Base-by-base conservation (phyloP, 306 rosid species). In the barrel medic (Medicago truncatula) region DNA sequence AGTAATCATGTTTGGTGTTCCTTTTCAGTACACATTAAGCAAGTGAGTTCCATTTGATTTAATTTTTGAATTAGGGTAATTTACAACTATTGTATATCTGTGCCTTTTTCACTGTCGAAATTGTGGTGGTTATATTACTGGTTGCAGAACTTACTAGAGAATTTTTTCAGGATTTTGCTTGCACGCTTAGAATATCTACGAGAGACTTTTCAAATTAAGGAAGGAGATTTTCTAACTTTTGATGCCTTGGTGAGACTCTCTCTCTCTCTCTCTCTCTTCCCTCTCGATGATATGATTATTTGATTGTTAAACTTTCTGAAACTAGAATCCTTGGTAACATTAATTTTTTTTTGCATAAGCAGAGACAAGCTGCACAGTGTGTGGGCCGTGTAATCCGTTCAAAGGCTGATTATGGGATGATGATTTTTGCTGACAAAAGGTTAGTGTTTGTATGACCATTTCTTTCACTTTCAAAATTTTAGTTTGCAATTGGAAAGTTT, bases 361-460 rank as follows among this genome's bases (percentile, higher is more conserved):
- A 90, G 99, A 92, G 99, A 82, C 99, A 92, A 85, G 97, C 99
- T 73, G 99, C 97, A 56, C 99, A 92, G 80, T 95, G 99, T 63
- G 99, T 95, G 58, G 97, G 99, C 12, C 92, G 97, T 72, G 99
- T 90, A 50, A 95, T 95, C 76, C 89, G 97, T 25, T 95, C 99
- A 16, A 95, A 95, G 85, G 97, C 99, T 15, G 98, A 95, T 85
- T 95, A 92, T 58, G 98, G 98, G 39, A 95, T 95, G 98, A 95
- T 92, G 98, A 90, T 95, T 80, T 95, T 95, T 79, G 98, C 98
- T 3, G 98, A 90, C 87, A 95, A 95, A 80, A 88, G 97, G 99
- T 92, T 77, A 12, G 80, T 67, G 34, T 36, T 41, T 41, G 28
- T 76, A 0, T 23, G 2, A 31, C 72, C 13, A 11, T 76, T 46